Evolutionary conservation across 179 eudicot species (phyloP).

Genomic region (Actinidia chinensis): DNA sequence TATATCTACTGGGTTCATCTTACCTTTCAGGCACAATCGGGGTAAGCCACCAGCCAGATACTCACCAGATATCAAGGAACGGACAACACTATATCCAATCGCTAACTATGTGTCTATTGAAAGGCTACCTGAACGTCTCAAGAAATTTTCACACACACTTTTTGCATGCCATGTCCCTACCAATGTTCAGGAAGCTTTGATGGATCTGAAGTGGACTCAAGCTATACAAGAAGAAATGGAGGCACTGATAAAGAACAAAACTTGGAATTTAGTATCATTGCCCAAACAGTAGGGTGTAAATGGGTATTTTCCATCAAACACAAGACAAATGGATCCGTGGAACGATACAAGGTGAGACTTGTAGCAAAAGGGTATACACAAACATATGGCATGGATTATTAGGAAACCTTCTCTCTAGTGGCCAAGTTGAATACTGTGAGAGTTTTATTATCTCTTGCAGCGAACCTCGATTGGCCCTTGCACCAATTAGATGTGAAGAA

Average conservation of each 20-base stretch:
- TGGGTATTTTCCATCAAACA: background rate
- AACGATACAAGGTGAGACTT: background rate
- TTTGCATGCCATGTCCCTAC: background rate
- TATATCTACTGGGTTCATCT: background rate
- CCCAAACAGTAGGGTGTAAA: background rate
- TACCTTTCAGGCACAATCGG: background rate
- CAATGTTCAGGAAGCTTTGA: background rate
- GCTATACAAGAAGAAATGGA: background rate
- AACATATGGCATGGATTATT: background rate
- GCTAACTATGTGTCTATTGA: no score
- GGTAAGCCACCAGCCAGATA: no score
- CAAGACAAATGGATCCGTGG: background rate
- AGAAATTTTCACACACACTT: background rate
- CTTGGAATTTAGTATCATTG: background rate
- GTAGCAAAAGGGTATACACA: background rate
- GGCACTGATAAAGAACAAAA: background rate
- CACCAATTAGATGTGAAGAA: background rate
- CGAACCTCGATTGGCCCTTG: background rate
- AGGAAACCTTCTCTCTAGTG: background rate
- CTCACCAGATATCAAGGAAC: no score
- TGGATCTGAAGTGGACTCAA: background rate
- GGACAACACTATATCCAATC: no score
- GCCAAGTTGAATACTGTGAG: background rate
- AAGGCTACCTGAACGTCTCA: no score
- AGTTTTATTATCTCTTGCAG: background rate